Evolutionary conservation across 306 rosid genomes (phyloP), one percentile per base, ranked within the genome.

Genomic region (Lathyrus tuberosus): DNA sequence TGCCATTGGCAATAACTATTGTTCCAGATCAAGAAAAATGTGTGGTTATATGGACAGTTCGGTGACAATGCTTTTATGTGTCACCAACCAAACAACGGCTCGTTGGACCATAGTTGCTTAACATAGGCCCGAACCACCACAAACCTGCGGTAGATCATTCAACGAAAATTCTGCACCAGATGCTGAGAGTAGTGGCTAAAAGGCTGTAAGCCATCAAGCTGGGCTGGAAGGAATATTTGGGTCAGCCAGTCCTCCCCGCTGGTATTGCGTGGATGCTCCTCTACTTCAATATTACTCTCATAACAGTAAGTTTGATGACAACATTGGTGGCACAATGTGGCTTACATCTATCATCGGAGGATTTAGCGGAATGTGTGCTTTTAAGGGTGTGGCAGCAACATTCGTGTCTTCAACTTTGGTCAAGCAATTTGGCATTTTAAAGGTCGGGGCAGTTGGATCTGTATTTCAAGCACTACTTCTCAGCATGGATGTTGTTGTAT

Each of bases 251-350:
- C 76, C 96, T 91, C 80, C 99, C 97, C 52, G 99, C 96, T 64
- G 91, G 99, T 83, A 89, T 91, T 68, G 88, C 97, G 59, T 88
- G 77, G 78, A 95, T 94, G 62, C 86, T 94, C 49, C 97, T 88
- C 72, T 88, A 77, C 88, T 91, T 94, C 77, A 91, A 91, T 69
- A 71, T 89, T 47, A 95, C 87, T 66, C 99, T 94, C 75, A 77
- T 95, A 57, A 97, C 97, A 0, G 95, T 96, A 72, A 94, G 97
- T 86, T 83, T 91, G 91, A 89, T 95, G 99, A 91, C 96, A 22
- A 96, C 96, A 69, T 95, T 83, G 76, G 83, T 91, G 76, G 87
- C 92, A 10, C 96, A 91, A 82, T 90, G 75, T 30, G 96, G 95
- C 62, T 76, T 91, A 60, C 86, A 84, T 88, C 95, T 58, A 71